Evolutionary conservation across 805 yeast genomes (phyloP).

Genomic region (Komagataella populi): DNA sequence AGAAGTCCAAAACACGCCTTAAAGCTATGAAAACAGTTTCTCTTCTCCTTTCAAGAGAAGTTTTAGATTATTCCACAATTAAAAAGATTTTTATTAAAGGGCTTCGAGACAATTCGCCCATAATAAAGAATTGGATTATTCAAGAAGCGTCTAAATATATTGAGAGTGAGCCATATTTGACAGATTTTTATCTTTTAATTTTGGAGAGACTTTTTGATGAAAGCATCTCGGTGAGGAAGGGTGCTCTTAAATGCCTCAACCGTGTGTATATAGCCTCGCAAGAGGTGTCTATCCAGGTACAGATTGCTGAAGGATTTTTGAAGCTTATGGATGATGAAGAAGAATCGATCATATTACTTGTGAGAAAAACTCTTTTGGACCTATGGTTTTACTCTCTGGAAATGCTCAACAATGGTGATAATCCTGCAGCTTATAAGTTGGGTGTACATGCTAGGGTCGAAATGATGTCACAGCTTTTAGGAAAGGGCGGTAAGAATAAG

Average conservation of each 20-base stretch:
- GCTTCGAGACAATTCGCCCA: neutral
- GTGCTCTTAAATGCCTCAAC: conserved; percentile 39
- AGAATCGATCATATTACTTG: conserved; percentile 29
- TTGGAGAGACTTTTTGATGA: conserved; percentile 39
- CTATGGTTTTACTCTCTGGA: conserved; percentile 19
- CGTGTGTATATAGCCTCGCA: conserved; percentile 27
- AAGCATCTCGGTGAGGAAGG: conserved; percentile 51
- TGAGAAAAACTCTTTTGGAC: conserved; percentile 22
- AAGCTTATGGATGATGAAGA: conserved; percentile 61
- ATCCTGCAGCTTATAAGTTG: neutral
- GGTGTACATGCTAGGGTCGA: conserved; percentile 7
- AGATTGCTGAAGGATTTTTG: conserved; percentile 37
- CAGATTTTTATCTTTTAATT: conserved; percentile 29
- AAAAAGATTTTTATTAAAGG: neutral
- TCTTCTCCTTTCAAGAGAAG: neutral
- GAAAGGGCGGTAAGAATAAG: conserved; percentile 23
- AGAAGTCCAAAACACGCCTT: neutral
- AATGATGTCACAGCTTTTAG: conserved; percentile 25
- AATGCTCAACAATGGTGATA: neutral
- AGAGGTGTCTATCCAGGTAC: conserved; percentile 19
- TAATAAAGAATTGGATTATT: neutral
- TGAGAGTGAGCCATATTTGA: neutral
- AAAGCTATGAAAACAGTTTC: neutral
- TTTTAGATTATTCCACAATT: neutral
- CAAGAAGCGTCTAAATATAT: neutral